Evolutionary conservation across 768 basidiomycete species (phyloP), one percentile per base, ranked within the genome.

Genomic region (Mycena haematopus): DNA sequence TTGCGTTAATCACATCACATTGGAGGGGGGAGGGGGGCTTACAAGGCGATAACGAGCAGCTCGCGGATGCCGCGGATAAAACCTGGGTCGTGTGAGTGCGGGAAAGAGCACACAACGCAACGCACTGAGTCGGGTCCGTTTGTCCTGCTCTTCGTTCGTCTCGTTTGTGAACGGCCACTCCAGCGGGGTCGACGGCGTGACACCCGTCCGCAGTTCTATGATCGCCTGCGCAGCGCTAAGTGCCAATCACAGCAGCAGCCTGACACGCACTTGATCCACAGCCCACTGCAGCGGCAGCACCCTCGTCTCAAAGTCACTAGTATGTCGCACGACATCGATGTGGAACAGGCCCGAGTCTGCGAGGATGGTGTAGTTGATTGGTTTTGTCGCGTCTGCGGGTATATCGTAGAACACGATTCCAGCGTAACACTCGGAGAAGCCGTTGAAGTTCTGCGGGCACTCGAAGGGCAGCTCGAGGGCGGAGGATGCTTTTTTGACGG

Each of bases 271-370:
- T 71, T 84, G 78, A 67, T 93, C 92, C 36, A 93, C 77, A 11
- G 90, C 88, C 82, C 91, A 88, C 65, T 93, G 92, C 22, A 93
- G 65, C 1, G 92, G 92, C 19, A 93, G 70, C 31, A 91, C 79
- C 49, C 87, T 76, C 56, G 76, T 76, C 72, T 92, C 90, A 65
- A 88, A 86, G 73, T 91, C 89, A 62, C 89, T 87, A 3, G 75
- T 82, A 69, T 91, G 90, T 21, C 78, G 76, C 22, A 79, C 77
- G 0, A 91, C 91, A 67, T 93, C 83, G 65, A 92, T 84, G 63
- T 85, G 83, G 22, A 72, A 67, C 19, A 92, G 76, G 13, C 91
- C 90, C 4, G 77, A 80, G 71, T 93, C 92, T 0, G 85, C 88
- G 36, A 81, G 77, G 57, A 92, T 82, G 0, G 89, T 92, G 71